Conservation (phyloP, 1,139 yeast genomes). For the Candida pseudoviswanathii region DNA sequence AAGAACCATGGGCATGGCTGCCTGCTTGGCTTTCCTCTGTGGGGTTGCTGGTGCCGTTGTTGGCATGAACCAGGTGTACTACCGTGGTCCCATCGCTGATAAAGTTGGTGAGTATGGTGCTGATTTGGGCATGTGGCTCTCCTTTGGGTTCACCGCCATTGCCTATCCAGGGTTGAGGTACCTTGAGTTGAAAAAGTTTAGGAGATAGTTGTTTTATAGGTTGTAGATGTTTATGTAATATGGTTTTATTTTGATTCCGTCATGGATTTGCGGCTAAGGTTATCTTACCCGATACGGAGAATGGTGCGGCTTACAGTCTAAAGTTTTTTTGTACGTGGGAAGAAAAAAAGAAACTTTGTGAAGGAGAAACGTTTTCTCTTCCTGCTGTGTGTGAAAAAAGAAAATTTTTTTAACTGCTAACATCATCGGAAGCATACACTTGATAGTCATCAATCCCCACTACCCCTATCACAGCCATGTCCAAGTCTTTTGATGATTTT, state of each 20-base stretch:
- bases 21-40: conserved; percentile 23
- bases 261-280: neutral
- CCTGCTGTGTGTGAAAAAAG: neutral
- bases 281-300: neutral
- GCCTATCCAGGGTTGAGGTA: conserved; percentile 65
- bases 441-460: no score
- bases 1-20: conserved; percentile 41
- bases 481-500: conserved; percentile 32
- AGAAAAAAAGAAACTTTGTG: conserved; percentile 2
- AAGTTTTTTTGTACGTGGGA: neutral
- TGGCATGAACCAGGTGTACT: conserved; percentile 38
- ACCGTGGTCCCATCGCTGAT: conserved; percentile 31
- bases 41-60: conserved; percentile 35
- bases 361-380: neutral
- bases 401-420: neutral
- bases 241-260: neutral
- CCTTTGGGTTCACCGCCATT: conserved; percentile 69
- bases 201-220: conserved; percentile 3
- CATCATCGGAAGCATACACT: neutral
- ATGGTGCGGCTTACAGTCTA: neutral
- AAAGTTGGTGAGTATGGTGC: conserved; percentile 24
- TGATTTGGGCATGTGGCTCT: conserved; percentile 56
- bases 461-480: conserved; percentile 16
- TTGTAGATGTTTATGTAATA: neutral
- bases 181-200: conserved; percentile 56